Evolutionary conservation across 2,329 filamentous ascomycete species (phyloP), one percentile per base, ranked within the genome.

Genomic region (Sclerotinia borealis): DNA sequence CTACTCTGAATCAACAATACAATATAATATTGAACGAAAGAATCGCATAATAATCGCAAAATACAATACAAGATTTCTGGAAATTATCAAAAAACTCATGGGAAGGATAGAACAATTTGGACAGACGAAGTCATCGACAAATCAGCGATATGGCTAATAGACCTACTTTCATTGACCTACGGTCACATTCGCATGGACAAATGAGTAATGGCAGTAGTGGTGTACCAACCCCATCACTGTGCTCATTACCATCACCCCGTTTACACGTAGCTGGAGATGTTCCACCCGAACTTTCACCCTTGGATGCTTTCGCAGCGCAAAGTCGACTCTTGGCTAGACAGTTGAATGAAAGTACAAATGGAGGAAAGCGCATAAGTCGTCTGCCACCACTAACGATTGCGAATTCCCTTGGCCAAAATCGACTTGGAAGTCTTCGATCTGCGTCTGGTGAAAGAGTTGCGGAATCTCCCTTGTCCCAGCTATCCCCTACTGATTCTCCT

Each of bases 281-380:
- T 1, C 93, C 95, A 25, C 95, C 95, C 6, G 90, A 95, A 59
- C 82, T 98, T 63, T 98, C 95, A 9, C 95, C 95, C 13, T 84
- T 99, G 68, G 95, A 99, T 81, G 93, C 93, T 54, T 96, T 99
- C 74, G 93, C 93, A 27, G 83, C 93, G 66, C 93, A 98, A 74
- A 96, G 93, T 71, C 88, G 93, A 64, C 79, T 96, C 70, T 83
- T 99, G 59, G 92, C 92, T 45, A 90, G 86, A 77, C 90, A 96
- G 76, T 85, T 99, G 66, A 89, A 96, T 48, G 88, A 95, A 69
- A 88, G 85, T 67, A 84, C 85, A 65, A 87, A 85, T 72, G 84
- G 85, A 66, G 92, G 91, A 56, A 86, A 87, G 68, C 85, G 93
- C 64, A 84, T 97, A 77, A 97, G 93, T 77, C 85, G 93, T 48